Conservation (phyloP, 352 stramenopile genomes). For the Plasmopara viticola region DNA sequence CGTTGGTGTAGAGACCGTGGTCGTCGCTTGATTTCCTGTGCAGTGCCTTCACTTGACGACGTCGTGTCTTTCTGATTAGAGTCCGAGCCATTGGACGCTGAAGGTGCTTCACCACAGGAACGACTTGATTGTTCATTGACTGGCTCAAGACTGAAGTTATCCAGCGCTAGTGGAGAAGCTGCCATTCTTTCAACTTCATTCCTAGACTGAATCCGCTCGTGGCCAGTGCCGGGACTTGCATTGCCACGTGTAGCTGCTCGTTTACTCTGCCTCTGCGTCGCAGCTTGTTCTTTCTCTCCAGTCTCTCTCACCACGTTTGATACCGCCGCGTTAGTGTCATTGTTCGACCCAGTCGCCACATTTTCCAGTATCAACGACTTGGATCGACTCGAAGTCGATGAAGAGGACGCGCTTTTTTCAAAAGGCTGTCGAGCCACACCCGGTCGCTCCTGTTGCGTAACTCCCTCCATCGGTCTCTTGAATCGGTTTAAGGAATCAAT, state of each 20-base stretch:
- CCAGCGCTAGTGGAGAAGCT: slow-evolving; percentile 2
- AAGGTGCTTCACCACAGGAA: background rate
- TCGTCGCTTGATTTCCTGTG: slow-evolving; percentile 4
- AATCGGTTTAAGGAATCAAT: background rate
- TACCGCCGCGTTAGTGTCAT: background rate
- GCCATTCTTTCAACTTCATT: slow-evolving; percentile 6
- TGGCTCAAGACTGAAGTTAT: slow-evolving; percentile 3
- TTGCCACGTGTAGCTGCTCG: background rate
- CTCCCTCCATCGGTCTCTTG: background rate
- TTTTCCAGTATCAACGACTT: slow-evolving; percentile 4
- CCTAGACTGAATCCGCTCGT: background rate
- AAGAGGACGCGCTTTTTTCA: background rate
- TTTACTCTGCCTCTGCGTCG: background rate
- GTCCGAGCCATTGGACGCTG: background rate
- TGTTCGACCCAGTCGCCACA: slow-evolving; percentile 7
- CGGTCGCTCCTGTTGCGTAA: slow-evolving; percentile 5
- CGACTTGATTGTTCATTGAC: slow-evolving; percentile 6
- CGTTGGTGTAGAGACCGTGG: slow-evolving; percentile 10
- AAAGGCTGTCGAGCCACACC: background rate
- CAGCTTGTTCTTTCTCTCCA: background rate
- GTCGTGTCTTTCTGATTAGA: slow-evolving; percentile 1
- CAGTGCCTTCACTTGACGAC: slow-evolving; percentile 2
- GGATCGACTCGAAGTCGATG: slow-evolving; percentile 1
- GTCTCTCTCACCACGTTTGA: background rate
- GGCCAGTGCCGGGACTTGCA: background rate